phyloP scores from a whole-genome alignment of 768 basidiomycete species.

The Hypsizygus marmoreus region DNA sequence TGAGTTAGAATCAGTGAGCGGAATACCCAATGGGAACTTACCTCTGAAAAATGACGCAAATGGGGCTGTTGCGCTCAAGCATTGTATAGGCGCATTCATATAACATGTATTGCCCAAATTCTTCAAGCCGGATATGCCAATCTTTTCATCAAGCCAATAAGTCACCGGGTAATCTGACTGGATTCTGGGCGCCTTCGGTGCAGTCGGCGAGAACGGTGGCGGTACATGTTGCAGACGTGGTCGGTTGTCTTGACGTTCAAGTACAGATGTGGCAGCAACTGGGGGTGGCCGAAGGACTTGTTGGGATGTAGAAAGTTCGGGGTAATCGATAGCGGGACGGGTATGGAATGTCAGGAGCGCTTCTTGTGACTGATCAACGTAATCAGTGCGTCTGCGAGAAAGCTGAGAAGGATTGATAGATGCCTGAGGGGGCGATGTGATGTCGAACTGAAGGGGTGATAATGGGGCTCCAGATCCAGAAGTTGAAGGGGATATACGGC shows the following conservation, averaged over 20 bases:
- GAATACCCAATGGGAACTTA: slow-evolving; percentile 33
- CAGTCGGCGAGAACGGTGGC: slow-evolving; percentile 22
- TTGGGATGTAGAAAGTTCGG: slow-evolving; percentile 58
- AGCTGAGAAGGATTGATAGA: slow-evolving; percentile 77
- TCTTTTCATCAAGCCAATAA: slow-evolving; percentile 82
- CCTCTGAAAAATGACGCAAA: slow-evolving; percentile 93
- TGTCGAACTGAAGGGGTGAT: slow-evolving; percentile 42
- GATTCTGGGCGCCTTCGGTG: slow-evolving; percentile 67
- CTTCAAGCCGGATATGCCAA: slow-evolving; percentile 85
- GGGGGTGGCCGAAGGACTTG: slow-evolving; percentile 78
- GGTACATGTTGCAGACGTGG: slow-evolving; percentile 49
- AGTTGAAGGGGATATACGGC: slow-evolving; percentile 36
- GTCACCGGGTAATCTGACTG: slow-evolving; percentile 76
- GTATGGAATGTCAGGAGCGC: slow-evolving; percentile 49
- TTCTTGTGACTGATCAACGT: slow-evolving; percentile 76
- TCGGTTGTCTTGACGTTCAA: slow-evolving; percentile 78
- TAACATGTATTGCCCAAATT: slow-evolving; percentile 98
- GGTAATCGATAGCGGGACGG: slow-evolving; percentile 76
- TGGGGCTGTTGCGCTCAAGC: slow-evolving; percentile 90
- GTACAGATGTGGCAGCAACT: slow-evolving; percentile 63
- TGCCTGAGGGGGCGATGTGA: slow-evolving; percentile 78
- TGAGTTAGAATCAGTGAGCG: slow-evolving; percentile 11
- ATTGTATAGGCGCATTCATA: slow-evolving; percentile 98
- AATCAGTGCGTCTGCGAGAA: slow-evolving; percentile 76
- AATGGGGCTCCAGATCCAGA: slow-evolving; percentile 26